phyloP scores from a whole-genome alignment of 1,284 basidiomycete genomes.

The Chalciporus sp. region DNA sequence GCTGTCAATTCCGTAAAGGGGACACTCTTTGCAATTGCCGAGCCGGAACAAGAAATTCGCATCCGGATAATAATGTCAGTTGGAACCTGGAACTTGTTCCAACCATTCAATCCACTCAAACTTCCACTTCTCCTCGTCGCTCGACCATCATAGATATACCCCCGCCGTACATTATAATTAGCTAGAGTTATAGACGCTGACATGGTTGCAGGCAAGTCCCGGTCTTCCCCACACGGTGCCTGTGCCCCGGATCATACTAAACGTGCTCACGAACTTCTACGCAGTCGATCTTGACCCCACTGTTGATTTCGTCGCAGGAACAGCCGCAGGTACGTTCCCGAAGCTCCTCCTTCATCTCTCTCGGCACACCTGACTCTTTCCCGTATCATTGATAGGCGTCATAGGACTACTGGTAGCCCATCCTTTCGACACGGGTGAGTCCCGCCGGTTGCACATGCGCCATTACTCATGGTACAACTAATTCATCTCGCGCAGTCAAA shows the following conservation, averaged over 20 bases:
- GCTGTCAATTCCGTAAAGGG: too few species aligned
- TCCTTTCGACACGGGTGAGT: constrained; percentile 73
- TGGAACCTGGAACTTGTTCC: too few species aligned
- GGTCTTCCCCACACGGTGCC: not conserved
- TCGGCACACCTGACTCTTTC: too few species aligned
- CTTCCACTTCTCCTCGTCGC: too few species aligned
- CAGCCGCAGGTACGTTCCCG: constrained; percentile 51
- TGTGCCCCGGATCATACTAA: not conserved
- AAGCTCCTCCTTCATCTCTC: not conserved
- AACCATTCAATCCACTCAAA: too few species aligned
- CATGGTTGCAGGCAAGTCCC: not conserved
- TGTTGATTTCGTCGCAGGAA: constrained; percentile 75
- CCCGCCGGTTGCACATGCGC: too few species aligned
- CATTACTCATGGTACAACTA: not conserved
- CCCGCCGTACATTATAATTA: too few species aligned
- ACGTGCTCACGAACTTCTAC: not conserved
- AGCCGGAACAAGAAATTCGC: too few species aligned
- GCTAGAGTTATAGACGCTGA: too few species aligned
- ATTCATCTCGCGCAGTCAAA: constrained; percentile 54
- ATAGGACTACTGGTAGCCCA: constrained; percentile 66
- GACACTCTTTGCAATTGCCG: too few species aligned
- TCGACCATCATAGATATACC: too few species aligned
- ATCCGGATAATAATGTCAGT: too few species aligned
- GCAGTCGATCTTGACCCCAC: constrained; percentile 45
- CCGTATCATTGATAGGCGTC: constrained; percentile 46